Conservation (phyloP, 805 yeast species). For the Candida adriatica region DNA sequence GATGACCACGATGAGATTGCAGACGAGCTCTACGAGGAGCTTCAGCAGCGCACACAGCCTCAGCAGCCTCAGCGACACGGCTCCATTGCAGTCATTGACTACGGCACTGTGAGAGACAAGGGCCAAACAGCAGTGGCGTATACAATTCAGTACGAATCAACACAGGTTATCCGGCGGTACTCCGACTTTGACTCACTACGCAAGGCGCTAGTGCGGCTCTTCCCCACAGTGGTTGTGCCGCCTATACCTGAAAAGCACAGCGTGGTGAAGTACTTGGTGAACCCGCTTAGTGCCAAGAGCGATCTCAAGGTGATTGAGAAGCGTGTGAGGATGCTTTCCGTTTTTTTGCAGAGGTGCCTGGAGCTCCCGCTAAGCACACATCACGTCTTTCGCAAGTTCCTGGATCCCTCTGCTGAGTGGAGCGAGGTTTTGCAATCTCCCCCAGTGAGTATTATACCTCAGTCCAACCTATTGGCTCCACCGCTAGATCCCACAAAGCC, state of each 20-base stretch:
- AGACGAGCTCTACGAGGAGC: slow-evolving; percentile 2
- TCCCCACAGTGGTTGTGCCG: slow-evolving; percentile 80
- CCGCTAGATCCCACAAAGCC: slow-evolving; percentile 54
- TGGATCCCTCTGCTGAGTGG: slow-evolving; percentile 86
- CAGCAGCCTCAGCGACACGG: slow-evolving; percentile 1
- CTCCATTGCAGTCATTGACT: slow-evolving; percentile 7
- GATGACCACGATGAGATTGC: slow-evolving; percentile 1
- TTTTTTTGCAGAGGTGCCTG: slow-evolving; percentile 73
- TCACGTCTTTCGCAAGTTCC: slow-evolving; percentile 63
- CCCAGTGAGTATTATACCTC: slow-evolving; percentile 47
- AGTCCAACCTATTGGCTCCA: slow-evolving; percentile 48
- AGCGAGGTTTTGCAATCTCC: slow-evolving; percentile 59
- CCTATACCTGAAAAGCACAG: slow-evolving; percentile 91
- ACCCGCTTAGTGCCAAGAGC: slow-evolving; percentile 36
- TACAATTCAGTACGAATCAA: slow-evolving; percentile 52
- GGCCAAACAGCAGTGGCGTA: slow-evolving; percentile 66
- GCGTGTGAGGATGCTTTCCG: slow-evolving; percentile 67
- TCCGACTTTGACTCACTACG: slow-evolving; percentile 87
- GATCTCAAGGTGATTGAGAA: slow-evolving; percentile 49
- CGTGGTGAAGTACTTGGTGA: slow-evolving; percentile 37
- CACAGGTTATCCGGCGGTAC: slow-evolving; percentile 69
- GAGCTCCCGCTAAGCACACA: slow-evolving; percentile 48
- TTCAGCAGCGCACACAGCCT: background rate
- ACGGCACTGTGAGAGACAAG: slow-evolving; percentile 57
- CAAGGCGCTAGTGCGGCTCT: slow-evolving; percentile 57